These are phyloP conservation scores for Rubroboletus satanas DNA, from an alignment of 768 basidiomycete genomes.

Conservation along the genomic window DNA sequence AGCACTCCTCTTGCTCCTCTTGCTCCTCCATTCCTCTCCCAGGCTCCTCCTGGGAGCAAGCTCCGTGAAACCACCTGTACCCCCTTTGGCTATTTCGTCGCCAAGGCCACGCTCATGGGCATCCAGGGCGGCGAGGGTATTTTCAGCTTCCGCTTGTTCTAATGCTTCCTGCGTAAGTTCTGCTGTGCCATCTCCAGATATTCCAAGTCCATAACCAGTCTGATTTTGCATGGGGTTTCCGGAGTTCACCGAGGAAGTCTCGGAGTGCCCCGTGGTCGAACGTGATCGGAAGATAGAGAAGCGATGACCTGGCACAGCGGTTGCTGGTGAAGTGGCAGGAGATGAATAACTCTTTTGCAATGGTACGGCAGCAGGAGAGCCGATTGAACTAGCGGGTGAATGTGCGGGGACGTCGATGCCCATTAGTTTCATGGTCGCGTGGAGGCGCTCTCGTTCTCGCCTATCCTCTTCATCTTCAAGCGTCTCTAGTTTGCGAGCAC, in stretches of 20 bases:
- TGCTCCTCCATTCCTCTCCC: conserved; percentile 54
- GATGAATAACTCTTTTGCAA: conserved; percentile 41
- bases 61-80: conserved; percentile 75
- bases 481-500: conserved; percentile 78
- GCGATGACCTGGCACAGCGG: conserved; percentile 38
- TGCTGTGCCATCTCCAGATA: conserved; percentile 27
- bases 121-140: conserved; percentile 72
- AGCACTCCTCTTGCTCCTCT: conserved; percentile 45
- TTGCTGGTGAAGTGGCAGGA: conserved; percentile 30
- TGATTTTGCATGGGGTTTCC: conserved; percentile 36
- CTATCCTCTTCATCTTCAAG: conserved; percentile 91
- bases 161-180: conserved; percentile 71
- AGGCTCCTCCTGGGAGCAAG: conserved; percentile 45
- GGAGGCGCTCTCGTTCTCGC: conserved; percentile 79
- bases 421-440: conserved; percentile 92
- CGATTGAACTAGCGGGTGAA: conserved; percentile 30
- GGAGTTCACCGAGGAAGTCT: conserved; percentile 48
- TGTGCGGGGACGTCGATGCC: conserved; percentile 72
- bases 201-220: conserved; percentile 30
- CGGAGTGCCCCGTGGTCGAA: conserved; percentile 42
- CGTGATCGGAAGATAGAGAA: conserved; percentile 70
- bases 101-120: conserved; percentile 70
- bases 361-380: conserved; percentile 31
- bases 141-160: conserved; percentile 75
- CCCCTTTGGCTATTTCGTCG: conserved; percentile 73